These are phyloP conservation scores for Akanthomyces dipterigenus DNA, from an alignment of 2,329 filamentous ascomycete genomes.

Conservation along the genomic window DNA sequence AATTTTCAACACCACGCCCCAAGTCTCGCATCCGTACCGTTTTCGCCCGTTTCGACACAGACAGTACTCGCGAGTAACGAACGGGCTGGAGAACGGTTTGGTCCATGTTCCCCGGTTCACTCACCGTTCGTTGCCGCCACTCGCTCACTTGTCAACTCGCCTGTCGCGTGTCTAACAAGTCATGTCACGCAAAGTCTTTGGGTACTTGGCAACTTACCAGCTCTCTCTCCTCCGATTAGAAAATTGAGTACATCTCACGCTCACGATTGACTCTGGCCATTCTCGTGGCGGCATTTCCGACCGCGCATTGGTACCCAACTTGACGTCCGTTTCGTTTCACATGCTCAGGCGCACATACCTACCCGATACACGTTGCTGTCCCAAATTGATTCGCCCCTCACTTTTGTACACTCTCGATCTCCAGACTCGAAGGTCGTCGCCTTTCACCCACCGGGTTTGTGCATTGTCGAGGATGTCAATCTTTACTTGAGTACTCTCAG, in stretches of 20 bases:
- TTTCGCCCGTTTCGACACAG: background rate
- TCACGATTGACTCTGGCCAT: background rate
- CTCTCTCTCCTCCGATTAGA: background rate
- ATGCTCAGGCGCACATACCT: background rate
- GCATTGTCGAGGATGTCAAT: background rate
- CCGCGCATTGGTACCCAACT: background rate
- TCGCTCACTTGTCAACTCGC: background rate
- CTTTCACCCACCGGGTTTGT: background rate
- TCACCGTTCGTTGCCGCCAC: background rate
- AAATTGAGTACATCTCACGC: background rate
- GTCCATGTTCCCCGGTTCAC: background rate
- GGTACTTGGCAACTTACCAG: background rate
- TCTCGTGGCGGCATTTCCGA: background rate
- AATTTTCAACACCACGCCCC: background rate
- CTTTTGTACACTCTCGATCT: background rate
- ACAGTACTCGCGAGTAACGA: background rate
- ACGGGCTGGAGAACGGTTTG: background rate
- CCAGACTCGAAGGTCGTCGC: background rate
- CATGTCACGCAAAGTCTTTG: background rate
- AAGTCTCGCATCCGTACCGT: background rate
- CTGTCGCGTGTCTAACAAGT: background rate
- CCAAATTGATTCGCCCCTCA: background rate
- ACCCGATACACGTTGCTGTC: background rate
- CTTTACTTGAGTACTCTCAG: background rate
- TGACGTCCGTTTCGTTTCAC: conserved; percentile 11